Percentiles rank a stretch among this genome's conserved stretches.
phyloP scores from a whole-genome alignment of 2,329 filamentous ascomycete species.

The Aspergillus costaricaensis region DNA sequence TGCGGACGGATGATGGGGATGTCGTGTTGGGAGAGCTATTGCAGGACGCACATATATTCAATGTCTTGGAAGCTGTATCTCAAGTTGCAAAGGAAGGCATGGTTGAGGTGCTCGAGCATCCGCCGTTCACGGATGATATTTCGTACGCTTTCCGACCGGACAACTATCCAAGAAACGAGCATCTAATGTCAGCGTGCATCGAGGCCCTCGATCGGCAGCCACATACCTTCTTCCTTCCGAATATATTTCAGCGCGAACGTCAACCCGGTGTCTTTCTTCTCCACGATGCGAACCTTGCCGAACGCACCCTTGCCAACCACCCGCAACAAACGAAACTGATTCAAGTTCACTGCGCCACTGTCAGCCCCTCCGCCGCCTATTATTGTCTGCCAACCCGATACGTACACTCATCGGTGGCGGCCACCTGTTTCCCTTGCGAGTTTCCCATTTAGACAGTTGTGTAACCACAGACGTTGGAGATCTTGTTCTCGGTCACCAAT shows the following conservation, averaged over 20 bases:
- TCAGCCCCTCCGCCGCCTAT: slow-evolving; percentile 20
- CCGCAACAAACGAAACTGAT: slow-evolving; percentile 91
- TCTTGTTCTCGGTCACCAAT: slow-evolving; percentile 28
- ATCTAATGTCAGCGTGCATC: slow-evolving; percentile 13
- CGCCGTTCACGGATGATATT: slow-evolving; percentile 97
- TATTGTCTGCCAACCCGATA: slow-evolving; percentile 18
- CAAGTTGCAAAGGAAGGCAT: slow-evolving; percentile 97
- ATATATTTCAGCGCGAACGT: slow-evolving; percentile 98
- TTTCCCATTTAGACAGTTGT: slow-evolving; percentile 72
- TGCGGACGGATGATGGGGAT: neutral
- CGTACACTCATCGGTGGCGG: slow-evolving; percentile 89
- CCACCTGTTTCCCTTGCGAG: slow-evolving; percentile 88
- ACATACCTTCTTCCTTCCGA: slow-evolving; percentile 85
- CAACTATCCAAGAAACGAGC: slow-evolving; percentile 61
- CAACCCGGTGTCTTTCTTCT: slow-evolving; percentile 90
- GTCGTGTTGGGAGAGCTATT: neutral
- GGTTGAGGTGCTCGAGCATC: slow-evolving; percentile 97
- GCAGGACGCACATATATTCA: slow-evolving; percentile 80
- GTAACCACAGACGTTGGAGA: slow-evolving; percentile 22
- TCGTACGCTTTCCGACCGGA: slow-evolving; percentile 94
- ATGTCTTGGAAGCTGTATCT: slow-evolving; percentile 99
- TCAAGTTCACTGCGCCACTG: slow-evolving; percentile 74
- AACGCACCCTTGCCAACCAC: slow-evolving; percentile 98
- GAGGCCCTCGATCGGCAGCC: slow-evolving; percentile 12
- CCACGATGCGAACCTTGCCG: slow-evolving; percentile 97